phyloP scores from a whole-genome alignment of 2,329 filamentous ascomycete genomes.

The Lachnellula arida region DNA sequence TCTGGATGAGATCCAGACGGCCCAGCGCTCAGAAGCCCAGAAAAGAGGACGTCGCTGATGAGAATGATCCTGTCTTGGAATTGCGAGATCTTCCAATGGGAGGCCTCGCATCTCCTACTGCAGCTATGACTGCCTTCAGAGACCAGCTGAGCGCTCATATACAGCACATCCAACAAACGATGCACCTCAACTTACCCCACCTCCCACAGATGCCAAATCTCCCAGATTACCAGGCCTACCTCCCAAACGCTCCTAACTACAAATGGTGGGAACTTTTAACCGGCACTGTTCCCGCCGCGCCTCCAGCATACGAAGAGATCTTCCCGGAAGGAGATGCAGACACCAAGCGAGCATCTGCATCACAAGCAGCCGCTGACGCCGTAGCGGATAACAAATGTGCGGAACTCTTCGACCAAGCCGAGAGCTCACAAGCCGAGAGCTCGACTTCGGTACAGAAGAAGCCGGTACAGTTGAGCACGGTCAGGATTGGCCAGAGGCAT shows the following conservation, averaged over 20 bases:
- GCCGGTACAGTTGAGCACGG: constrained; percentile 34
- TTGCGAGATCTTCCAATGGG: constrained; percentile 17
- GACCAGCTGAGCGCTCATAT: constrained; percentile 71
- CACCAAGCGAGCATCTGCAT: constrained; percentile 53
- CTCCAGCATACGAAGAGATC: constrained; percentile 76
- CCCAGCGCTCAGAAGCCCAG: constrained; percentile 24
- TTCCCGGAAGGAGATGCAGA: constrained; percentile 55
- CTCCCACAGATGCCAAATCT: constrained; percentile 57
- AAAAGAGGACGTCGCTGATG: constrained; percentile 12
- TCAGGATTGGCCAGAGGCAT: constrained; percentile 59
- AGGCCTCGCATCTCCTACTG: constrained; percentile 48
- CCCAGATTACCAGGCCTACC: constrained; percentile 67
- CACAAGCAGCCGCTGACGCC: constrained; percentile 52
- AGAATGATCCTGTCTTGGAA: constrained; percentile 24
- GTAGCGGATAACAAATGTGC: constrained; percentile 56
- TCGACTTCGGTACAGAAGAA: constrained; percentile 38
- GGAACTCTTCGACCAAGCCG: constrained; percentile 45
- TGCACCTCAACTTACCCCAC: constrained; percentile 58
- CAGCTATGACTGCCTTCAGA: constrained; percentile 64
- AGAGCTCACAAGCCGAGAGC: constrained; percentile 21
- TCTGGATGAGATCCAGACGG: constrained; percentile 33
- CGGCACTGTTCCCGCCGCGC: constrained; percentile 47
- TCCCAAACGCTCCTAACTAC: constrained; percentile 51
- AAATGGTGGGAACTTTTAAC: constrained; percentile 67
- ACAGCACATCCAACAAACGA: constrained; percentile 69